These are phyloP conservation scores for Hypoxylon rickii DNA, from an alignment of 495 filamentous ascomycete genomes.

Conservation along the genomic window DNA sequence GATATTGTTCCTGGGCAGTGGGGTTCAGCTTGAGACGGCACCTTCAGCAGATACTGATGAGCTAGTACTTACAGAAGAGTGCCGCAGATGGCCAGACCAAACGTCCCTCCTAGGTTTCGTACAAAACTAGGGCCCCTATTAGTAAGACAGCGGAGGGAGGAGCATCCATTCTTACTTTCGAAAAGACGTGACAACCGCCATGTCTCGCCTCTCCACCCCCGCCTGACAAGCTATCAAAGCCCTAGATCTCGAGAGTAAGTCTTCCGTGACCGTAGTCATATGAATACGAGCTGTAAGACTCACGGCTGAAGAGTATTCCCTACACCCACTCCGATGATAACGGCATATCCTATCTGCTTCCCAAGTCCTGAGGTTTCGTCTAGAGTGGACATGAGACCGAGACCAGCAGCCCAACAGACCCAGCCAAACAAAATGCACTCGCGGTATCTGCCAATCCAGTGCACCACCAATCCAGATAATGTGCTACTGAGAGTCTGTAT, in stretches of 20 bases:
- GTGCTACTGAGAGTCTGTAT: conserved; percentile 58
- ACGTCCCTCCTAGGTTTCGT: conserved; percentile 56
- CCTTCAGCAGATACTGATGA: too few species aligned
- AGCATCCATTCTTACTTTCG: conserved; percentile 48
- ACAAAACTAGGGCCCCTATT: conserved; percentile 48
- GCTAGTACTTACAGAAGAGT: conserved; percentile 50
- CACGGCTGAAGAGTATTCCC: conserved; percentile 60
- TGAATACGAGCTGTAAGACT: background rate
- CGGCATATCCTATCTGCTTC: conserved; percentile 58
- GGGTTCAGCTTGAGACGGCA: conserved; percentile 1
- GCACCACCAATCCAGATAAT: conserved; percentile 55
- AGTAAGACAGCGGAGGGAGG: background rate
- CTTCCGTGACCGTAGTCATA: background rate
- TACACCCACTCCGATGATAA: conserved; percentile 57
- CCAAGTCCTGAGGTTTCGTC: conserved; percentile 53
- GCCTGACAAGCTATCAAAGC: conserved; percentile 58
- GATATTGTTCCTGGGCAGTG: conserved; percentile 49
- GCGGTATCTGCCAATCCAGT: conserved; percentile 58
- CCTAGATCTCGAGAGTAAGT: conserved; percentile 17
- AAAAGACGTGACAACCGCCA: conserved; percentile 60
- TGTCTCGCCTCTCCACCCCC: conserved; percentile 56
- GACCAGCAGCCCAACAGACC: conserved; percentile 56
- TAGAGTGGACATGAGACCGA: conserved; percentile 59
- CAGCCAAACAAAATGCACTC: conserved; percentile 59
- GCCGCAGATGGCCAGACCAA: conserved; percentile 58